Evolutionary conservation across 768 basidiomycete genomes (phyloP).

Genomic region (Suillus discolor): DNA sequence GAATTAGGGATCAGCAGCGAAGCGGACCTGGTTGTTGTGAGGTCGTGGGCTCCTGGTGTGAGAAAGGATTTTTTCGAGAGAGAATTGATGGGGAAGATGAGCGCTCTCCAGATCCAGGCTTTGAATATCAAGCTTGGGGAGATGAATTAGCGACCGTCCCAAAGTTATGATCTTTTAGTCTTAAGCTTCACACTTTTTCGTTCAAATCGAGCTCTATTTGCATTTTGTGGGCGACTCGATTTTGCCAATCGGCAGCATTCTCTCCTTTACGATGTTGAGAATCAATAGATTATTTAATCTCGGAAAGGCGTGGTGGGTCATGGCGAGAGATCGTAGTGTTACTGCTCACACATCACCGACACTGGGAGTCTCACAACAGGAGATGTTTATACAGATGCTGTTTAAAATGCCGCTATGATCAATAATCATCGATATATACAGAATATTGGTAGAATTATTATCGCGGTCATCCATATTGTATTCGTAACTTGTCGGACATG

Average conservation of each 20-base stretch:
- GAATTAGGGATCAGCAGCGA: not conserved
- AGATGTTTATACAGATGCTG: not conserved
- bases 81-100: not conserved
- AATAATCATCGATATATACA: not conserved
- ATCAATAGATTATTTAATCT: not conserved
- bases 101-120: not conserved
- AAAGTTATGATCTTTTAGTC: not conserved
- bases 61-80: conserved; percentile 2
- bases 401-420: not conserved
- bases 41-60: not conserved
- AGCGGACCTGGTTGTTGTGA: not conserved
- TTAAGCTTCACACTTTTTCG: not conserved
- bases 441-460: not conserved
- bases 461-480: not conserved
- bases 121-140: not conserved
- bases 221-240: not conserved
- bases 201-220: not conserved
- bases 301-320: too few species aligned
- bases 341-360: not conserved
- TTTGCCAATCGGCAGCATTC: not conserved
- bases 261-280: not conserved
- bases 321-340: not conserved
- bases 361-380: not conserved
- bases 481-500: not conserved
- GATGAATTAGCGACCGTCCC: not conserved